Conservation (phyloP, 1,284 basidiomycete species). For the Puccinia triticina region DNA sequence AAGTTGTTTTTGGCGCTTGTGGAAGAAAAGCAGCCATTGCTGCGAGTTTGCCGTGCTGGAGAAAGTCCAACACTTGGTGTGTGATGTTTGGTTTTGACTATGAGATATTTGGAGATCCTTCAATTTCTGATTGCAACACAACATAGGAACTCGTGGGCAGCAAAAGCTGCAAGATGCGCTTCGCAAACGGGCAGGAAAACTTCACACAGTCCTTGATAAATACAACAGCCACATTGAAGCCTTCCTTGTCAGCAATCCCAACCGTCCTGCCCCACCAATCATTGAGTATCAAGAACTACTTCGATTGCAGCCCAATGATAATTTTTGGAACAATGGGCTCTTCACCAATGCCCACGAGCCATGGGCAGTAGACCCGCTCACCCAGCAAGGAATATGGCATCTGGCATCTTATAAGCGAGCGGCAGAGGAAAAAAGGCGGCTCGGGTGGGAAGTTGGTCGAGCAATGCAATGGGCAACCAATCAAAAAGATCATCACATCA, state of each 20-base stretch:
- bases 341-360: conserved; percentile 30
- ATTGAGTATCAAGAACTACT: not conserved
- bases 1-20: no score
- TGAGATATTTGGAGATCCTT: no score
- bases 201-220: not conserved
- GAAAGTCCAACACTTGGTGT: no score
- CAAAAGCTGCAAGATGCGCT: not conserved
- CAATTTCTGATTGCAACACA: no score
- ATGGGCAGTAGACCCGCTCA: not conserved
- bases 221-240: not conserved
- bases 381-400: not conserved
- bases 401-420: not conserved
- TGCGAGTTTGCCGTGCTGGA: no score
- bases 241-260: not conserved
- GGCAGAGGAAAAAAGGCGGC: not conserved
- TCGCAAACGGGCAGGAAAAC: not conserved
- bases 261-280: not conserved
- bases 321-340: conserved; percentile 12
- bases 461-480: conserved; percentile 4
- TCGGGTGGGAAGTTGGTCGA: conserved; percentile 14
- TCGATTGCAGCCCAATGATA: no score
- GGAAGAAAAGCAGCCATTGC: no score
- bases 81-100: no score
- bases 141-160: conserved; percentile 1
- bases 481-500: no score